Base-by-base conservation (phyloP, 768 basidiomycete genomes). In the Kwoniella bestiolae region DNA sequence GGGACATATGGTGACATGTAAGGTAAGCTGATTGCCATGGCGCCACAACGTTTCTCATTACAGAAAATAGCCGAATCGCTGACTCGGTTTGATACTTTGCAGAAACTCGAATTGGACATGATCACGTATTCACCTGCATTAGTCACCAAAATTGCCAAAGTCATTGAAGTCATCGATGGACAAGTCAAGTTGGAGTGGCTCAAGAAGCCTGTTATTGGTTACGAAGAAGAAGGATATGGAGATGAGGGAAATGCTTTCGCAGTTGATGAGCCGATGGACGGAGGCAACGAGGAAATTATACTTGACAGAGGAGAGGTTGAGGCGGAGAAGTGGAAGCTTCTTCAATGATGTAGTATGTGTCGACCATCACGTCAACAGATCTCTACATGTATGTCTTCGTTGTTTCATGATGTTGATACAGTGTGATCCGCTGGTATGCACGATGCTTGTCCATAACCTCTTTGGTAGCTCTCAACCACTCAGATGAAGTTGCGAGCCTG, bases 21-120 rank as follows among this genome's bases (percentile, higher is more conserved):
- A 69, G 59, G 74, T 76, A 53, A 66, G 71, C 58, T 44, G 9
- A n/a, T n/a, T n/a, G n/a, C n/a, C n/a, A n/a, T n/a, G n/a, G n/a
- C n/a, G n/a, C n/a, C n/a, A n/a, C n/a, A n/a, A n/a, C n/a, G n/a
- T n/a, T n/a, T n/a, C n/a, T n/a, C n/a, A n/a, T n/a, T n/a, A n/a
- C n/a, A n/a, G 25, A 21, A 11, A 38, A 14, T 26, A 14, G 46
- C 9, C 23, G 25, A 21, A 2, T 26, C 18, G 32, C 23, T 65
- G 9, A 31, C 35, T 9, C 8, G 21, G 23, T n/a, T n/a, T 60
- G 14, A 46, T 63, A 21, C 25, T 31, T 4, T 56, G 12, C 57
- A 77, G 74, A 74, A 67, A 14, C 60, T 77, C 31, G 72, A 73
- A 46, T 45, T 77, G 55, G 58, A 77, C 55, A 44, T 75, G 56